Base-by-base conservation (phyloP, 2,329 filamentous ascomycete genomes). In the Fusarium albosuccineum region DNA sequence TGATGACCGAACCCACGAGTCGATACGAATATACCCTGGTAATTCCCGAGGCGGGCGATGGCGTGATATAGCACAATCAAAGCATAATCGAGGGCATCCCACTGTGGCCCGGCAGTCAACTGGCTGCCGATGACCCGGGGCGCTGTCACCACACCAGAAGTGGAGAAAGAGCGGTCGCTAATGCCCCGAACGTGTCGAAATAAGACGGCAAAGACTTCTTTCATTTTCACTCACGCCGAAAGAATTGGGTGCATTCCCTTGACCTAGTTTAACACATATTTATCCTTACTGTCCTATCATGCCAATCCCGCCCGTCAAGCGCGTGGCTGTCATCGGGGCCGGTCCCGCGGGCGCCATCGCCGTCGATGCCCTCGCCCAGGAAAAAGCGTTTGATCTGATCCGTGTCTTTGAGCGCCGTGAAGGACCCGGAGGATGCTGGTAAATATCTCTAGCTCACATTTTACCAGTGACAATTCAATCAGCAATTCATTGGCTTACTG, bases 361-460 rank as follows among this genome's bases (percentile, higher is more conserved):
- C 0, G 83, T 88, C 4, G 87, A 90, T 78, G 87, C 88, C 5
- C 75, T 90, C 30, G 82, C 81, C 27, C 82, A 87, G 71, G 88
- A 91, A 72, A 80, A 86, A 63, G 72, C 78, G 1, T 90, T 90
- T 69, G 85, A 89, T 60, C 74, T 80, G 3, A 86, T 90, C 56
- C 82, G 86, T 6, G 86, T 90, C 0, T 91, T 90, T 71, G 88
- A 91, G 72, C 80, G 88, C 29, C 82, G 87, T 51, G 85, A 88
- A 62, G 82, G 80, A 13, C 80, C 86, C 1, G 88, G 88, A 51
- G 88, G 88, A 16, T 88, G 85, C 56, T 91, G 88, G 88, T 89
- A 74, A 72, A 82, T 46, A 49, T 40, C 16, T 4, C 6, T 30
- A 5, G 1, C 5, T 9, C 37, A 2, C 9, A 14, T n/a, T 17